Percentiles rank a stretch among this genome's conserved stretches.
Evolutionary conservation across 768 basidiomycete genomes (phyloP).

Genomic region (Collybia nuda): DNA sequence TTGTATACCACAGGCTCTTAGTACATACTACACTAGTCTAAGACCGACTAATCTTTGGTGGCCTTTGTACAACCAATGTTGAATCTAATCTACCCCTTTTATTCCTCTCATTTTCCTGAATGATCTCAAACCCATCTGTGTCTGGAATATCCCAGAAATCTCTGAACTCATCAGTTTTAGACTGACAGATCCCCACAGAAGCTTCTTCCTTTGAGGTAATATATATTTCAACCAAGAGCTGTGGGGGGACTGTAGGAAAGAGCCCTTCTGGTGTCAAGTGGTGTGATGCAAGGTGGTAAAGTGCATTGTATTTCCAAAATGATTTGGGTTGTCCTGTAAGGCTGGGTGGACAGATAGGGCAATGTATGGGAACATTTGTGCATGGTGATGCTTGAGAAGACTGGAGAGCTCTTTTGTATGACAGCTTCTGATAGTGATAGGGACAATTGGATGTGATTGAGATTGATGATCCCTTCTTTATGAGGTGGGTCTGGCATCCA

Average conservation of each 20-base stretch:
- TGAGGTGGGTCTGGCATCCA: neutral
- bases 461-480: neutral
- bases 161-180: neutral
- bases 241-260: neutral
- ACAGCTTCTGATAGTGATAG: neutral
- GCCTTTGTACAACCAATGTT: too few species aligned
- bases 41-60: too few species aligned
- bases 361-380: neutral
- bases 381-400: neutral
- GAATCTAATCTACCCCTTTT: neutral
- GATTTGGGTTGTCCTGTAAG: neutral
- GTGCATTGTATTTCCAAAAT: conserved; percentile 2
- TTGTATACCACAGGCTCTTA: too few species aligned
- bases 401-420: neutral
- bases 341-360: neutral
- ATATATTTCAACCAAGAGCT: neutral
- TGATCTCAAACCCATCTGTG: conserved; percentile 2
- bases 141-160: neutral
- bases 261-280: neutral
- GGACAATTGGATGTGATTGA: neutral
- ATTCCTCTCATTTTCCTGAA: too few species aligned
- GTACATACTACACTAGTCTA: too few species aligned
- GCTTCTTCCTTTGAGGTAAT: neutral
- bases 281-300: neutral
- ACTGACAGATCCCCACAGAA: neutral